A percentile compares a stretch with the other conserved stretches of the same genome.
Evolutionary conservation across 495 filamentous ascomycete genomes (phyloP).

Genomic region (Amniculicola lignicola): DNA sequence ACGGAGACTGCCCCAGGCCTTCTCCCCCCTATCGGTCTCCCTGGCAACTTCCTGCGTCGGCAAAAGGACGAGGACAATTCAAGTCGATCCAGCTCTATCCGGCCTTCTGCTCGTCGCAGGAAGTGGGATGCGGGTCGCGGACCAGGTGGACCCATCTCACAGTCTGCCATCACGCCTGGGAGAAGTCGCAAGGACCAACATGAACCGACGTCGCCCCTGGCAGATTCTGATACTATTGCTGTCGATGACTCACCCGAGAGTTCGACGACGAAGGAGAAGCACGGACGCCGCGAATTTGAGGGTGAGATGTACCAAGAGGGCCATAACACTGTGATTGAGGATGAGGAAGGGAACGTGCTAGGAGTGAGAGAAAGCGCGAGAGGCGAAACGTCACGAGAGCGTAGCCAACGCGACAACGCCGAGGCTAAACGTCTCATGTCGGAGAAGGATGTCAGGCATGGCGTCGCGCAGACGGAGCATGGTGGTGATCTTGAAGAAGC

Average conservation of each 20-base stretch:
- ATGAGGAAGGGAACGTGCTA: constrained; percentile 83
- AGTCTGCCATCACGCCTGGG: constrained; percentile 83
- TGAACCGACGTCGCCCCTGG: constrained; percentile 27
- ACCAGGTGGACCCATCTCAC: constrained; percentile 82
- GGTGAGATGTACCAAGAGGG: constrained; percentile 70
- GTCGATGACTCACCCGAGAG: constrained; percentile 36
- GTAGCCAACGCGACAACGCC: constrained; percentile 54
- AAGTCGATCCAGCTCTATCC: constrained; percentile 60
- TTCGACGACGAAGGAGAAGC: constrained; percentile 29
- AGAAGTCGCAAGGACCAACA: constrained; percentile 44
- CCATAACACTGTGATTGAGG: constrained; percentile 75
- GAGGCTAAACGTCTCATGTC: constrained; percentile 51
- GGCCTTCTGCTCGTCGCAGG: constrained; percentile 59
- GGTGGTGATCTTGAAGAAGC: constrained; percentile 22
- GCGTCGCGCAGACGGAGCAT: constrained; percentile 34
- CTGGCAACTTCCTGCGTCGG: constrained; percentile 78
- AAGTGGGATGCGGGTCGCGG: constrained; percentile 71
- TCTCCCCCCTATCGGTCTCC: constrained; percentile 70
- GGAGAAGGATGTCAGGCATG: constrained; percentile 47
- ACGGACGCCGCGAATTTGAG: constrained; percentile 32
- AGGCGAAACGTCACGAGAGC: constrained; percentile 34
- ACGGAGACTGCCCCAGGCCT: constrained; percentile 70
- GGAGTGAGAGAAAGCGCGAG: constrained; percentile 37
- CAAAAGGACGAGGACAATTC: constrained; percentile 70
- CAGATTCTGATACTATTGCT: constrained; percentile 42